Base-by-base conservation (phyloP, 768 basidiomycete species). In the Boletus vermiculosoides region DNA sequence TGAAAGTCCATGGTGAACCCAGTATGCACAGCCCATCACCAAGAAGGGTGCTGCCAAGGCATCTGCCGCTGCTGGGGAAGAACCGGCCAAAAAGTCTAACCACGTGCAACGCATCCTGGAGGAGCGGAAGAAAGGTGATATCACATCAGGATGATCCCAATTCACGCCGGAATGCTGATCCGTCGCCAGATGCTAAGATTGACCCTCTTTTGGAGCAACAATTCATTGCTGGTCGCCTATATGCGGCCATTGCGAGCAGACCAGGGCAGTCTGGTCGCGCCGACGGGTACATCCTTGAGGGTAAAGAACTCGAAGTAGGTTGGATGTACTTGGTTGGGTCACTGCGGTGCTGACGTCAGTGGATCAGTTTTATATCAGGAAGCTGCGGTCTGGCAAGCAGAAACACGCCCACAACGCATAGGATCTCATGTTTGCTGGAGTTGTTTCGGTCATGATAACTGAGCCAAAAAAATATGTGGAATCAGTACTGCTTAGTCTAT, bases 201-300 rank as follows among this genome's bases (percentile, higher is more conserved):
- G 97, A 99, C 72, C 76, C 85, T 54, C 80, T 95, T 50, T 84
- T 98, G 62, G 94, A 96, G 76, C 69, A 81, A 45, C 95, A 96
- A 71, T 97, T 98, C 70, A 81, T 85, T 66, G 92, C 94, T 71
- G 94, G 97, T 75, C 94, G 97, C 75, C 83, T 99, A 61, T 95
- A 98, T 72, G 97, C 97, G 62, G 69, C 80, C 66, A 89, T 99
- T 75, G 86, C 94, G 57, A 95, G 92, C 74, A 87, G 97, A 74
- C 97, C 97, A 55, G 97, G 97, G 40, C 97, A 99, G 76, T 90
- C 86, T 54, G 97, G 97, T 30, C 94, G 97, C 63, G 87, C 90
- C 55, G 97, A 99, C 74, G 97, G 97, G 51, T 98, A 98, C 78
- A 80, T 99, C 61, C 85, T 99, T 52, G 97, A 99, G 81, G 97